Evolutionary conservation across 176 grass and related monocot genomes (phyloP).

Genomic region (Calamus simplicifolius): DNA sequence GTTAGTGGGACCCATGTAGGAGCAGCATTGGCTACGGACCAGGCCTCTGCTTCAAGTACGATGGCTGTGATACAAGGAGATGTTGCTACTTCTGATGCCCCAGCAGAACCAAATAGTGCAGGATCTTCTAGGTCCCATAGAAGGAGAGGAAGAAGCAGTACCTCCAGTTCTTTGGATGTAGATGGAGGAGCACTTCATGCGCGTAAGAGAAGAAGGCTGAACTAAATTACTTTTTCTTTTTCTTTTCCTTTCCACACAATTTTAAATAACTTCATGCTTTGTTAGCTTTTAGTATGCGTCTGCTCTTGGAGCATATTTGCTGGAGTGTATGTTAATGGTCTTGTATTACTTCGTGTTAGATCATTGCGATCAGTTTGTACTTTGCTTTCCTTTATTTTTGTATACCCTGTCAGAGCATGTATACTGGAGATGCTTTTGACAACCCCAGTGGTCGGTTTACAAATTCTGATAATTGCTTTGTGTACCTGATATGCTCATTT

Average conservation of each 20-base stretch:
- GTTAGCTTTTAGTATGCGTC: background rate
- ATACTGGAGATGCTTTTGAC: background rate
- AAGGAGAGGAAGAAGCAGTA: constrained; percentile 58
- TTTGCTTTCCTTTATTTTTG: background rate
- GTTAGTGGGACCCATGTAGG: constrained; percentile 25
- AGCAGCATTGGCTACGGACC: constrained; percentile 55
- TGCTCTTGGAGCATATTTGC: too few relatives aligned
- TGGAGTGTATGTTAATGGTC: too few relatives aligned
- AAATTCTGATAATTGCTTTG: background rate
- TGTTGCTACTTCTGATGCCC: constrained; percentile 25
- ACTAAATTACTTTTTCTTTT: constrained; percentile 32
- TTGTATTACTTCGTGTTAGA: too few relatives aligned
- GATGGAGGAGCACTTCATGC: constrained; percentile 46
- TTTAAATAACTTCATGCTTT: constrained; percentile 26
- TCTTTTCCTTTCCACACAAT: background rate
- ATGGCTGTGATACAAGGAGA: constrained; percentile 80
- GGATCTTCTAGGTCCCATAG: constrained; percentile 60
- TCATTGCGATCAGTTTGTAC: too few relatives aligned
- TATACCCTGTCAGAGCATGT: background rate
- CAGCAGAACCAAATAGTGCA: constrained; percentile 27
- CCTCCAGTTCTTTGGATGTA: constrained; percentile 57
- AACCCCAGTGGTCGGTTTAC: background rate
- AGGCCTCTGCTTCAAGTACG: constrained; percentile 82
- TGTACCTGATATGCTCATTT: background rate
- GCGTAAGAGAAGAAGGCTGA: constrained; percentile 75